Percentiles rank a stretch among this genome's conserved stretches.
Evolutionary conservation across 1,139 yeast species (phyloP).

Genomic region (Entelexis sorbosivorans): DNA sequence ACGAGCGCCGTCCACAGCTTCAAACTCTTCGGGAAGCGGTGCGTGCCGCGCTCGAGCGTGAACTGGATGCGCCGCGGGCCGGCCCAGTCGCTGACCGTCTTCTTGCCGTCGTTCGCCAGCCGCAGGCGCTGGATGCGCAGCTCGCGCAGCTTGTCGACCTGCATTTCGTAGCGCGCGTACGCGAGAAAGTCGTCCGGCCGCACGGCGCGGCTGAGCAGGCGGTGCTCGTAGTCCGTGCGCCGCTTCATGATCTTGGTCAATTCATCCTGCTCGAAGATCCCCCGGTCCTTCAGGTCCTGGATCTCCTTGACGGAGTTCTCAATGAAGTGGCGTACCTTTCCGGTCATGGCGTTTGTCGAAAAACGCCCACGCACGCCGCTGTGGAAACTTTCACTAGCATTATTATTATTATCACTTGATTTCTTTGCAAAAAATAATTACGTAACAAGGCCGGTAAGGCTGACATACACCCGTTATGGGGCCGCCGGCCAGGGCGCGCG

Average conservation of each 20-base stretch:
- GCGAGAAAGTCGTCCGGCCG: constrained; percentile 64
- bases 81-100: constrained; percentile 65
- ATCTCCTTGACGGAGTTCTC: constrained; percentile 88
- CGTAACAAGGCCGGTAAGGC: not conserved
- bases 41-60: constrained; percentile 73
- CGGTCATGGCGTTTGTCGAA: constrained; percentile 26
- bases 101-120: constrained; percentile 29
- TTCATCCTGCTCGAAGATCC: constrained; percentile 60
- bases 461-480: not conserved
- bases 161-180: constrained; percentile 72
- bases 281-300: constrained; percentile 73
- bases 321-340: constrained; percentile 62
- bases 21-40: constrained; percentile 67
- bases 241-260: constrained; percentile 79
- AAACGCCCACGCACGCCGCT: too few relatives aligned
- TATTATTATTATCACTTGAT: too few relatives aligned
- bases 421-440: not conserved
- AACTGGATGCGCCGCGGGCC: constrained; percentile 72
- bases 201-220: constrained; percentile 76
- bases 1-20: constrained; percentile 72
- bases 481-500: too few relatives aligned
- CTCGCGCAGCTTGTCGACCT: constrained; percentile 64
- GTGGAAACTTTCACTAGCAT: not conserved
- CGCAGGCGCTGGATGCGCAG: constrained; percentile 56
- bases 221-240: constrained; percentile 90